These are phyloP conservation scores for Xylariaceae sp. DNA, from an alignment of 2,329 filamentous ascomycete species.

Conservation along the genomic window DNA sequence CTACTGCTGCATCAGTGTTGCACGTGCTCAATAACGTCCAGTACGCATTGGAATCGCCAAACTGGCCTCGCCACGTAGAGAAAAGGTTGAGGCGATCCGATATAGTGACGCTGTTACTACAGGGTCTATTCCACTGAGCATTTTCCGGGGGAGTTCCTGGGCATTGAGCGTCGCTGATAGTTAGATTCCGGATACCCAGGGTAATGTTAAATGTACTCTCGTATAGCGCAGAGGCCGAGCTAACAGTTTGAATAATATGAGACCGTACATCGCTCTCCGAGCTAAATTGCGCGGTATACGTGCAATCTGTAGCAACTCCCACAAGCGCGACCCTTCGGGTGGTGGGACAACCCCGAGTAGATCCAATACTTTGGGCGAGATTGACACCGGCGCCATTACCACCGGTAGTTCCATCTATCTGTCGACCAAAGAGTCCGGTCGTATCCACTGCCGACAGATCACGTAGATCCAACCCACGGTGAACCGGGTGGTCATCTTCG, in stretches of 20 bases:
- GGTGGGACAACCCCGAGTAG: constrained; percentile 79
- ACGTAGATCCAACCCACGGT: constrained; percentile 52
- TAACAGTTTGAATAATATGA: constrained; percentile 83
- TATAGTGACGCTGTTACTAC: constrained; percentile 65
- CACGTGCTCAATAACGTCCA: constrained; percentile 90
- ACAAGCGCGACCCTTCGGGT: constrained; percentile 91
- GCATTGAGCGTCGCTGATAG: constrained; percentile 75
- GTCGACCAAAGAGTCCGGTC: constrained; percentile 70
- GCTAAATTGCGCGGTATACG: constrained; percentile 75
- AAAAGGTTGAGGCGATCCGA: constrained; percentile 83
- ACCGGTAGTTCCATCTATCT: constrained; percentile 69
- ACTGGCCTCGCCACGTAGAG: constrained; percentile 81
- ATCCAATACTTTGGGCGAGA: constrained; percentile 76
- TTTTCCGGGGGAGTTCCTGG: constrained; percentile 67
- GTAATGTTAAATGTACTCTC: constrained; percentile 95
- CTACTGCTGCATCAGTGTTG: constrained; percentile 80
- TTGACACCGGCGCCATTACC: constrained; percentile 83
- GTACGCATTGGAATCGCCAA: constrained; percentile 81
- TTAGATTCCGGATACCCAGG: constrained; percentile 83
- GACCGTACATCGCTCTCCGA: constrained; percentile 63
- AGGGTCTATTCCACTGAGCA: constrained; percentile 83
- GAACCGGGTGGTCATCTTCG: constrained; percentile 71
- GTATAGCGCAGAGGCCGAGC: constrained; percentile 83
- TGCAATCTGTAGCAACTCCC: constrained; percentile 91
- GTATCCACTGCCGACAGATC: constrained; percentile 65